Evolutionary conservation across 371 early-diverging fungal species (phyloP), one percentile per base, ranked within the genome.

Genomic region (Lichtheimia corymbifera): DNA sequence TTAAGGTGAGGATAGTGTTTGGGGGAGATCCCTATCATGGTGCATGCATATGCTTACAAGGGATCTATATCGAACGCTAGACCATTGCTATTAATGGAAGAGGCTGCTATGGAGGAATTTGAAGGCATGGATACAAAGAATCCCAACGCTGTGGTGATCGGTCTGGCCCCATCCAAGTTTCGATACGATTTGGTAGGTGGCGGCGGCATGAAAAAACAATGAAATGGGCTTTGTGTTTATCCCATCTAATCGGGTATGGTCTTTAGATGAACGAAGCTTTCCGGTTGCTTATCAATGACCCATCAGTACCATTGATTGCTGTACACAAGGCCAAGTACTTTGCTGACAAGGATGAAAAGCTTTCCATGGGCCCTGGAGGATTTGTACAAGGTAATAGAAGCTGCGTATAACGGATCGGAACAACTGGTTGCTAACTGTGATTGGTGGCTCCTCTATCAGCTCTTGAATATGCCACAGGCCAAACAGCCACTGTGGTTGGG

Each of bases 341-440:
- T 69, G 90, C 90, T 24, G 84, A 83, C 50, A 77, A 82, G 13
- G 81, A 83, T 47, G 77, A 77, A 41, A 73, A 77, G 13, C 71
- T 95, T 22, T 84, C 89, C 2, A 66, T 95, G 63, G 95, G 95
- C 0, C 95, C 94, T 2, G 95, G 95, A 6, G 89, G 91, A 11
- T 95, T 94, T 79, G 91, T 93, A 0, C 78, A 86, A 63, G 78
- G 78, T 74, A 65, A 40, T 3, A 27, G 40, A 44, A 51, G 47
- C 47, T 47, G 47, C 22, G 44, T 47, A 15, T 18, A n/a, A 24
- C 44, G 17, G 25, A 5, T 13, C n/a, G 4, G 53, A 42, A 40
- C 35, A 17, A 52, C 47, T 9, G 25, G 22, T 5, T 13, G 22
- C 3, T 40, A 28, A 14, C 40, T 27, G 5, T 27, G 12, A 25